Base-by-base conservation (phyloP, 2,329 filamentous ascomycete species). In the Atkinsonella hypoxylon region DNA sequence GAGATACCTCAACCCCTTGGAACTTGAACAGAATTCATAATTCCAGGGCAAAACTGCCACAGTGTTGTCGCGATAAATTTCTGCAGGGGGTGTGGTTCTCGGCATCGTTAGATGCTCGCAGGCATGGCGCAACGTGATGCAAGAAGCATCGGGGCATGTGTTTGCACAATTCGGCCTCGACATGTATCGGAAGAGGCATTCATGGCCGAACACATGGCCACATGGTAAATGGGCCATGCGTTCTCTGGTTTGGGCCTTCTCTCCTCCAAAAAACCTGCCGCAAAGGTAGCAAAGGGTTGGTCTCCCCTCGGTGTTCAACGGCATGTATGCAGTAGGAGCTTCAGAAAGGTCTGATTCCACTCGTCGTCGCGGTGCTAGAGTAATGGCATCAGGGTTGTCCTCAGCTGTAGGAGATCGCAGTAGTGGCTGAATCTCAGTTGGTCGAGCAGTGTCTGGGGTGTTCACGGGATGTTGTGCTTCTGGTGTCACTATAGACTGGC, bases 131-230 rank as follows among this genome's bases (percentile, higher is more conserved):
- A 61, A 38, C 11, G 52, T 3, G 32, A 55, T 56, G 39, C 54
- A 56, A 7, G 46, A 47, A 13, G 18, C 6, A 8, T 48, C 30
- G 32, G 55, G 54, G 26, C 56, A 58, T 5, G 40, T 36, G 18
- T 20, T 31, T 43, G 42, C 17, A 34, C 51, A n/a, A 12, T 12
- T 34, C 13, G 20, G 13, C 11, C 26, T 11, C 1, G 20, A 5
- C 18, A 57, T 47, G 51, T 49, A 55, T 18, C 36, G 38, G 12
- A 47, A 56, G 20, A 62, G 45, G 22, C 62, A 64, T 4, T 41
- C 8, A 20, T 57, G 52, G 9, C 60, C 60, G 45, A 61, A 61
- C 13, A 15, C 17, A 46, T 64, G 61, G 12, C 62, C 60, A 42
- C 61, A 64, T 6, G 58, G 58, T 15, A 64, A 55, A 43, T 56